Conservation (phyloP, 2,329 filamentous ascomycete species). For the Tolypocladium sp. region DNA sequence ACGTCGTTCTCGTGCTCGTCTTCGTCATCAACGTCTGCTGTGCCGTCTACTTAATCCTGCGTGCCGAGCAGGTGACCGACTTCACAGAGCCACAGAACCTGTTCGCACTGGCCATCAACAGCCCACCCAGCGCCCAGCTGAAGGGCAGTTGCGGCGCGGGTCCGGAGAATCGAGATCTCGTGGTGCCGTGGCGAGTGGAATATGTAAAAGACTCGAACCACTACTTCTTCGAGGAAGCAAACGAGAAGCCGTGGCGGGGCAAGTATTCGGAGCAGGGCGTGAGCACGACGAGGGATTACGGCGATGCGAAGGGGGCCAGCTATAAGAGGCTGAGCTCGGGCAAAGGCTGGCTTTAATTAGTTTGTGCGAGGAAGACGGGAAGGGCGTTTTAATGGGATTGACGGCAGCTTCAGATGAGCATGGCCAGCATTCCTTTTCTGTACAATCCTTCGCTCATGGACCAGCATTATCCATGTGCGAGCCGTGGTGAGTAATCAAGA, state of each 20-base stretch:
- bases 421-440: neutral
- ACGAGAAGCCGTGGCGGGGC: constrained; percentile 14
- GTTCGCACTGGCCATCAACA: constrained; percentile 62
- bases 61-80: constrained; percentile 59
- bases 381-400: neutral
- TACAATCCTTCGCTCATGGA: neutral
- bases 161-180: constrained; percentile 23
- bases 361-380: too few species aligned
- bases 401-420: neutral
- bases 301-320: constrained; percentile 7
- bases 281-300: constrained; percentile 12
- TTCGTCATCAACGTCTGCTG: constrained; percentile 61
- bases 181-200: constrained; percentile 31
- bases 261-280: constrained; percentile 24
- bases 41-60: constrained; percentile 48
- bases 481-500: neutral
- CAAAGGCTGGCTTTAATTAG: constrained; percentile 13
- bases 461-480: neutral
- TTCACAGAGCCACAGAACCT: constrained; percentile 71
- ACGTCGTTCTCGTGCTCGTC: constrained; percentile 53
- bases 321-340: constrained; percentile 20
- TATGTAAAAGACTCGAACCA: constrained; percentile 28
- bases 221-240: constrained; percentile 33
- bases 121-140: constrained; percentile 26
- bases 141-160: constrained; percentile 29